These are phyloP conservation scores for Cladosporium cucumerinum DNA, from an alignment of 2,329 filamentous ascomycete species.

Conservation along the genomic window DNA sequence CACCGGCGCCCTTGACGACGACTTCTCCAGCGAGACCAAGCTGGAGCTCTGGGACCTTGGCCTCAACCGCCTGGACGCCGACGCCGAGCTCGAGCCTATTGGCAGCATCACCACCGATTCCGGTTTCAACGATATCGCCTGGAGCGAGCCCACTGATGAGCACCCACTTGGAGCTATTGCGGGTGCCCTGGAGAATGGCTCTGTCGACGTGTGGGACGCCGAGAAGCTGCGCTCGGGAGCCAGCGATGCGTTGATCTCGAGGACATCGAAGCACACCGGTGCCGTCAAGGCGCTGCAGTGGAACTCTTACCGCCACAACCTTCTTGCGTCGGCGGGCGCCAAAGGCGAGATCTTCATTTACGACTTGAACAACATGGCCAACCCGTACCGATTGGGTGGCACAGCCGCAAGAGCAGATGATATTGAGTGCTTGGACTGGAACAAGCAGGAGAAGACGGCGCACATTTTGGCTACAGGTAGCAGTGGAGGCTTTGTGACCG, in stretches of 20 bases:
- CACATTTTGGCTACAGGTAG: slow-evolving; percentile 95
- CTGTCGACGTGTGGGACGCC: slow-evolving; percentile 90
- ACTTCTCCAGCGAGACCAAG: slow-evolving; percentile 96
- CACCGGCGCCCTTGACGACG: slow-evolving; percentile 90
- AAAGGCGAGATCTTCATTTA: slow-evolving; percentile 97
- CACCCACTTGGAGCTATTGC: slow-evolving; percentile 86
- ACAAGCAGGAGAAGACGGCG: slow-evolving; percentile 76
- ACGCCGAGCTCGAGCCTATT: slow-evolving; percentile 79
- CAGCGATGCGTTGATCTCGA: slow-evolving; percentile 76
- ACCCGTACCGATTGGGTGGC: slow-evolving; percentile 84
- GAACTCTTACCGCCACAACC: slow-evolving; percentile 86
- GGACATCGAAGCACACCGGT: slow-evolving; percentile 85
- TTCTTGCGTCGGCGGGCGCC: slow-evolving; percentile 85
- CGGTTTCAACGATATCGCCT: slow-evolving; percentile 96
- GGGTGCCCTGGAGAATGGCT: slow-evolving; percentile 90
- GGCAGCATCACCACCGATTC: slow-evolving; percentile 83
- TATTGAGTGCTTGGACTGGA: slow-evolving; percentile 96
- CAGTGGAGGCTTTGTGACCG: slow-evolving; percentile 89
- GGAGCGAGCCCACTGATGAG: slow-evolving; percentile 77
- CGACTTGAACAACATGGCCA: slow-evolving; percentile 84
- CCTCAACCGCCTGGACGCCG: slow-evolving; percentile 71
- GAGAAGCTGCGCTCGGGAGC: slow-evolving; percentile 55
- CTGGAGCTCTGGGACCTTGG: slow-evolving; percentile 94
- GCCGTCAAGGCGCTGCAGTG: slow-evolving; percentile 94
- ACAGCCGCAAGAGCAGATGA: slow-evolving; percentile 87